A percentile compares a stretch with the other conserved stretches of the same genome.
Evolutionary conservation across 2,329 filamentous ascomycete species (phyloP).

Genomic region (Akanthomyces uredinophilus): DNA sequence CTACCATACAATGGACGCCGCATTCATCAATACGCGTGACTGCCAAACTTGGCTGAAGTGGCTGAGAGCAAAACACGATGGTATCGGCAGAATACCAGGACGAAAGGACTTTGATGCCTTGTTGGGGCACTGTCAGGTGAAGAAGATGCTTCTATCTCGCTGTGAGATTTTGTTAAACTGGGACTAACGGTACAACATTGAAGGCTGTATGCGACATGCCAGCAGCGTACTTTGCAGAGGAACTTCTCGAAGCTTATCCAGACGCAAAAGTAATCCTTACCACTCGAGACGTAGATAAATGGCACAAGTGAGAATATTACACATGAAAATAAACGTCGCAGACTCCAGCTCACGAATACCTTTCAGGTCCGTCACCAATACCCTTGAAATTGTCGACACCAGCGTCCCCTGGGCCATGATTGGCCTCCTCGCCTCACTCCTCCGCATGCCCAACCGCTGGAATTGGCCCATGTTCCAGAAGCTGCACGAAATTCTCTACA

Average conservation of each 20-base stretch:
- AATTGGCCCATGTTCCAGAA: slow-evolving; percentile 17
- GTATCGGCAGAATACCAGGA: slow-evolving; percentile 7
- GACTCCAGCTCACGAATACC: background rate
- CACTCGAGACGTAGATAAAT: slow-evolving; percentile 7
- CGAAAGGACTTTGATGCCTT: slow-evolving; percentile 7
- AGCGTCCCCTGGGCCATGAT: slow-evolving; percentile 9
- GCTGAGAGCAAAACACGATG: slow-evolving; percentile 7
- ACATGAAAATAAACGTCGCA: background rate
- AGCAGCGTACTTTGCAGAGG: slow-evolving; percentile 10
- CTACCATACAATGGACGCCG: slow-evolving; percentile 11
- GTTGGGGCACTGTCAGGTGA: slow-evolving; percentile 6
- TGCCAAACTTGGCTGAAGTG: slow-evolving; percentile 6
- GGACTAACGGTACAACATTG: background rate
- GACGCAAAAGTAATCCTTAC: slow-evolving; percentile 12
- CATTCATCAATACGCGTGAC: background rate
- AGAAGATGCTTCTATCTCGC: background rate
- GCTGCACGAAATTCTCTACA: slow-evolving; percentile 18
- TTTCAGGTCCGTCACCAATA: background rate
- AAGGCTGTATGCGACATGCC: slow-evolving; percentile 9
- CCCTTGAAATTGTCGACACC: slow-evolving; percentile 1
- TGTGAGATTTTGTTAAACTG: background rate
- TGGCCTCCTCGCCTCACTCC: background rate
- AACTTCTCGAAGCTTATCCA: slow-evolving; percentile 9
- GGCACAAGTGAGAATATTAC: background rate
- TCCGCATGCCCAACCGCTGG: slow-evolving; percentile 10